A percentile compares a stretch with the other conserved stretches of the same genome.
Evolutionary conservation across 305 asterid species (phyloP).

Genomic region (Fraxinus albicans): DNA sequence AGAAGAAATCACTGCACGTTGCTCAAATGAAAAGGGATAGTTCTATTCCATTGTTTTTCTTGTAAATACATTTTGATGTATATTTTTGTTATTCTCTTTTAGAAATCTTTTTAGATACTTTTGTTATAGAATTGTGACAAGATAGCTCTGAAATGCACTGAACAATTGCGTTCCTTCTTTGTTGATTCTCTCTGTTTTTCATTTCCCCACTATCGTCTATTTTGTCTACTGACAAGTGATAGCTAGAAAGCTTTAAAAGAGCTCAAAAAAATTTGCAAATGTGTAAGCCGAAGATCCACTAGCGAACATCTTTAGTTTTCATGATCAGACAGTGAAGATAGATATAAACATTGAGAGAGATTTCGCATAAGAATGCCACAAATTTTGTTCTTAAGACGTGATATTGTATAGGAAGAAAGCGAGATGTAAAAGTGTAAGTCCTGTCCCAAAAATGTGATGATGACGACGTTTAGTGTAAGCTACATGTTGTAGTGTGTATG

Average conservation of each 20-base stretch:
- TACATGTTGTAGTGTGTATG: not conserved
- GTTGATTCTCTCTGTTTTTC: too few species aligned
- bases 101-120: too few species aligned
- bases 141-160: too few species aligned
- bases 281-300: conserved; percentile 79
- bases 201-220: too few species aligned
- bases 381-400: conserved; percentile 76
- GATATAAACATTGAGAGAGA: conserved; percentile 28
- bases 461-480: not conserved
- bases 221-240: conserved; percentile 9
- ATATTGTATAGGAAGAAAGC: conserved; percentile 85
- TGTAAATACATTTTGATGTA: too few species aligned
- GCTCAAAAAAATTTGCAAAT: conserved; percentile 76
- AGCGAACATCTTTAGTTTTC: conserved; percentile 4
- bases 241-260: conserved; percentile 88
- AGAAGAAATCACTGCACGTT: too few species aligned
- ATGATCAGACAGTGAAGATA: conserved; percentile 71
- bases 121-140: too few species aligned
- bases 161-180: too few species aligned
- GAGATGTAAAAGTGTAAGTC: not conserved
- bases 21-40: too few species aligned
- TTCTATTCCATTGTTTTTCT: too few species aligned
- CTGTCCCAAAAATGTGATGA: not conserved
- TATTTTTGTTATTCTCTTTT: too few species aligned
- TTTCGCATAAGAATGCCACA: conserved; percentile 88